Evolutionary conservation across 768 basidiomycete genomes (phyloP).

Genomic region (Russula sp.): DNA sequence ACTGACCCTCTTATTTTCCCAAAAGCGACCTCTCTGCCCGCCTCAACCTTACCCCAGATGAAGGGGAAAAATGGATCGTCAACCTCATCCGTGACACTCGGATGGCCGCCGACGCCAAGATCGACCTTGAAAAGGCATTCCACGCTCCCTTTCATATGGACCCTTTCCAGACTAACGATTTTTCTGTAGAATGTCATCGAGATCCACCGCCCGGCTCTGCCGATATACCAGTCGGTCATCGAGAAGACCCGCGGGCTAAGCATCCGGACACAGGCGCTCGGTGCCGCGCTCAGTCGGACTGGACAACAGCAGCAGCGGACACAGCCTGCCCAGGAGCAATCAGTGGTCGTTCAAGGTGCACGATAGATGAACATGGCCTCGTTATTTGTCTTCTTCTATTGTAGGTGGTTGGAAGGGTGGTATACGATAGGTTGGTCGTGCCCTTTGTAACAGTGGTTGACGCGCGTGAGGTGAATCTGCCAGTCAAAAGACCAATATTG

Average conservation of each 20-base stretch:
- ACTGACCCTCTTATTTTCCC: background rate
- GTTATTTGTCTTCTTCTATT: constrained; percentile 9
- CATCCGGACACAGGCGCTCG: constrained; percentile 85
- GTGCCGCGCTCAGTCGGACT: constrained; percentile 62
- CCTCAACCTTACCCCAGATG: constrained; percentile 87
- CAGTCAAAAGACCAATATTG: no score
- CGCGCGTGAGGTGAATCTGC: background rate
- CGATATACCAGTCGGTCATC: constrained; percentile 91
- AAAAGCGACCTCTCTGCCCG: constrained; percentile 86
- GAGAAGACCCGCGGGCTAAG: constrained; percentile 93
- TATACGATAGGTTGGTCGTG: constrained; percentile 2
- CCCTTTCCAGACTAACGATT: constrained; percentile 24
- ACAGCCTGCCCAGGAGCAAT: constrained; percentile 27
- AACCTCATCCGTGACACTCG: constrained; percentile 97
- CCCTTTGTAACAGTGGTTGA: background rate
- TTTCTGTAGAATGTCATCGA: constrained; percentile 85
- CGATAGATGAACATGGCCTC: constrained; percentile 25
- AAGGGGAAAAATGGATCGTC: constrained; percentile 99
- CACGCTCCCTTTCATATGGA: background rate
- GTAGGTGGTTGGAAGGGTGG: background rate
- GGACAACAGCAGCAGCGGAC: constrained; percentile 25
- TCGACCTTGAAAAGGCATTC: constrained; percentile 87
- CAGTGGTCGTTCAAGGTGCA: constrained; percentile 32
- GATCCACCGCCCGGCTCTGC: constrained; percentile 84
- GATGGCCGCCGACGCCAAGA: constrained; percentile 96